Percentiles rank a stretch among this genome's conserved stretches.
Conservation (phyloP, 495 filamentous ascomycete genomes). For the Aspergillus conjunctus region DNA sequence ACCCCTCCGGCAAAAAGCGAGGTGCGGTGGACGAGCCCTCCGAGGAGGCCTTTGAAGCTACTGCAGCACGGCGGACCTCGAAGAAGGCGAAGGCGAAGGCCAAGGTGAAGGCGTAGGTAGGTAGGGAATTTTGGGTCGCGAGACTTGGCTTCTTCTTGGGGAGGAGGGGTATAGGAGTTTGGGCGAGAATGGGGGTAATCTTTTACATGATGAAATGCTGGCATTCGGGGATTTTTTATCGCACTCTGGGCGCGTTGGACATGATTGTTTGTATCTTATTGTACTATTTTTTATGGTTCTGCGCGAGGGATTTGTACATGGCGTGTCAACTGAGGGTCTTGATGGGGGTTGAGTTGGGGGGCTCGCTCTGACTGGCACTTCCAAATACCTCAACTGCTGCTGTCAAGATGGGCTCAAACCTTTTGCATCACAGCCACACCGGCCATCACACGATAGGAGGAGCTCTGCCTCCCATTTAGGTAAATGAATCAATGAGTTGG, state of each 20-base stretch:
- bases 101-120: constrained; percentile 40
- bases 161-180: constrained; percentile 5
- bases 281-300: background rate
- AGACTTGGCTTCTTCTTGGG: constrained; percentile 2
- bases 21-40: constrained; percentile 35
- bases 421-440: constrained; percentile 10
- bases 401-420: background rate
- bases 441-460: constrained; percentile 13
- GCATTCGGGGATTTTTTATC: background rate
- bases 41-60: constrained; percentile 36
- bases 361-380: constrained; percentile 11
- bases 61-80: constrained; percentile 26
- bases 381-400: constrained; percentile 13
- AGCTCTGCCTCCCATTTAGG: background rate
- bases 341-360: constrained; percentile 1
- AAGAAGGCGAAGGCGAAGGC: constrained; percentile 45
- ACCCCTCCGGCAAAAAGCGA: constrained; percentile 32
- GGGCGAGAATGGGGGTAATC: background rate
- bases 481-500: constrained; percentile 5
- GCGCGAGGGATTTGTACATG: constrained; percentile 5
- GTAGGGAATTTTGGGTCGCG: constrained; percentile 10
- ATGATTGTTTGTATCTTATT: constrained; percentile 8
- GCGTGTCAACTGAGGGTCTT: constrained; percentile 1
- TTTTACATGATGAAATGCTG: background rate
- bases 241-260: background rate